Percentiles rank a stretch among this genome's conserved stretches.
phyloP scores from a whole-genome alignment of 2,329 filamentous ascomycete genomes.

The Ceratocystis destructans region DNA sequence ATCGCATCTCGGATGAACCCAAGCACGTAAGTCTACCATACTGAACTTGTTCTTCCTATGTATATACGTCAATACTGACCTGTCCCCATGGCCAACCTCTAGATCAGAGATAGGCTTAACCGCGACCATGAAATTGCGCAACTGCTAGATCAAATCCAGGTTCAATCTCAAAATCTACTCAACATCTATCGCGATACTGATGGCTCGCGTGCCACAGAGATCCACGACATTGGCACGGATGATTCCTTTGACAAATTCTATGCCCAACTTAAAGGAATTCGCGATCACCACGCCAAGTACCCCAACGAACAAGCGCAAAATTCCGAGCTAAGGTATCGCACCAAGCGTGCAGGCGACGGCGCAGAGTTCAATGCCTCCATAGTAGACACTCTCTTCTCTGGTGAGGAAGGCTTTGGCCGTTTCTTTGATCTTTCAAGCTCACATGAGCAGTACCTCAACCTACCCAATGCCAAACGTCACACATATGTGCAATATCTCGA shows the following conservation, averaged over 20 bases:
- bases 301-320: constrained; percentile 94
- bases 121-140: constrained; percentile 84
- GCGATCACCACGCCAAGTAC: constrained; percentile 78
- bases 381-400: constrained; percentile 85
- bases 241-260: constrained; percentile 89
- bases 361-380: constrained; percentile 38
- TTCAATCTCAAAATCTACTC: constrained; percentile 67
- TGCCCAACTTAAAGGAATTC: constrained; percentile 65
- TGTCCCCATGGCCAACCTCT: constrained; percentile 21
- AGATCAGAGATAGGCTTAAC: constrained; percentile 80
- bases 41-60: neutral
- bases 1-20: constrained; percentile 78
- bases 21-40: constrained; percentile 51
- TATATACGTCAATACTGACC: neutral
- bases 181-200: constrained; percentile 73
- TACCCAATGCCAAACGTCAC: constrained; percentile 71
- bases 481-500: constrained; percentile 90
- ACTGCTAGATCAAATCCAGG: constrained; percentile 75
- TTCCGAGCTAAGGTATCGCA: constrained; percentile 80
- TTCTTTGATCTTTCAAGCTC: constrained; percentile 77
- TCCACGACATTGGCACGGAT: constrained; percentile 69
- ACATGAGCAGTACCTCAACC: constrained; percentile 82
- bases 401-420: constrained; percentile 84
- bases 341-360: constrained; percentile 47
- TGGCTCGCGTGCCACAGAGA: constrained; percentile 59